These are phyloP conservation scores for Coemansia nantahalensis DNA, from an alignment of 192 early-diverging fungal species.

Conservation along the genomic window DNA sequence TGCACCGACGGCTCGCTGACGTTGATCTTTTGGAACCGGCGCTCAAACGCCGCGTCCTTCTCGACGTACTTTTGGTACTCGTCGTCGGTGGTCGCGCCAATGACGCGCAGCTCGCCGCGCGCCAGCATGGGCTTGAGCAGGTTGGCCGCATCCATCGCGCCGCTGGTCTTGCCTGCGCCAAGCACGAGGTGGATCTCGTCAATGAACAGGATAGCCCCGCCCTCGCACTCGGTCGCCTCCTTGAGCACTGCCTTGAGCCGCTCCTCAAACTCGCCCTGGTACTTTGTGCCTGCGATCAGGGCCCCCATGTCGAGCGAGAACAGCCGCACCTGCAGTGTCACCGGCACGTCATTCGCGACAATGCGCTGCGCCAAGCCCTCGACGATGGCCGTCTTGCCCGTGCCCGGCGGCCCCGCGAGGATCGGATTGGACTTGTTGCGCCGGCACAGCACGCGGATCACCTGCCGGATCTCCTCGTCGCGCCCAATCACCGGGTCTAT, in stretches of 20 bases:
- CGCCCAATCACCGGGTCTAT: constrained; percentile 97
- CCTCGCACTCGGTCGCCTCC: constrained; percentile 88
- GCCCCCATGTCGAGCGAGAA: constrained; percentile 98
- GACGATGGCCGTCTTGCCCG: constrained; percentile 78
- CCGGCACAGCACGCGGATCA: constrained; percentile 88
- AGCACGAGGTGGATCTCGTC: constrained; percentile 96
- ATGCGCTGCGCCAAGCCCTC: constrained; percentile 97
- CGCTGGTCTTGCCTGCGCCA: constrained; percentile 89
- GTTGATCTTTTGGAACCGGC: constrained; percentile 73
- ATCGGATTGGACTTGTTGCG: constrained; percentile 92
- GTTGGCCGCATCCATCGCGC: constrained; percentile 96
- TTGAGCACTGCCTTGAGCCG: constrained; percentile 94
- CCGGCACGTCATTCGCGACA: constrained; percentile 87
- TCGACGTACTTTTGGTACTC: constrained; percentile 95
- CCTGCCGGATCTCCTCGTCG: constrained; percentile 93
- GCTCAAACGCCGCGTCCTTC: constrained; percentile 81
- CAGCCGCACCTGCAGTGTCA: constrained; percentile 74
- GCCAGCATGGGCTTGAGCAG: constrained; percentile 98
- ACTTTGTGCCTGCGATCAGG: constrained; percentile 89
- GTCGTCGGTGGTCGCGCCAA: constrained; percentile 93
- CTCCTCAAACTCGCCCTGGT: constrained; percentile 98
- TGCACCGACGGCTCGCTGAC: constrained; percentile 74
- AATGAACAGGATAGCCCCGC: constrained; percentile 92
- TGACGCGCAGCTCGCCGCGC: constrained; percentile 90
- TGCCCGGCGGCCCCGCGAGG: constrained; percentile 78